phyloP scores from a whole-genome alignment of 768 basidiomycete species.

The Hebeloma cylindrosporum region DNA sequence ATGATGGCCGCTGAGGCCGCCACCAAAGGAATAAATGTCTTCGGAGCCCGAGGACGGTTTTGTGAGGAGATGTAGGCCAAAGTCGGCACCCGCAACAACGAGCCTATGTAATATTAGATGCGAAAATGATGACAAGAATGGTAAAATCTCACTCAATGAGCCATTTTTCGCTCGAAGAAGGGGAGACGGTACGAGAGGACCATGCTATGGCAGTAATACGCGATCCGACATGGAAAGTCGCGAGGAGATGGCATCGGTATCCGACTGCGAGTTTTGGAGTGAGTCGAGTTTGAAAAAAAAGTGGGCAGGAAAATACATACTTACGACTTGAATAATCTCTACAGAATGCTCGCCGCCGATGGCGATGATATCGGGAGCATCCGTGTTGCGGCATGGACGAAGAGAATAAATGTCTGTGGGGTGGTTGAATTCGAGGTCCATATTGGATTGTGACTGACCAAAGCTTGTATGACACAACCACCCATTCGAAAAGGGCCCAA shows the following conservation, averaged over 20 bases:
- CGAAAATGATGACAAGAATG: not conserved
- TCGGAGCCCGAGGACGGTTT: conserved; percentile 51
- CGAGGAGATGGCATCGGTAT: conserved; percentile 50
- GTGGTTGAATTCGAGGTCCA: conserved; percentile 64
- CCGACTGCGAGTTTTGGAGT: conserved; percentile 31
- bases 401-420: conserved; percentile 61
- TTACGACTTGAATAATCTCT: conserved; percentile 64
- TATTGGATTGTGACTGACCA: conserved; percentile 23
- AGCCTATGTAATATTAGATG: conserved; percentile 45
- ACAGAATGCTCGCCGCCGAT: conserved; percentile 74
- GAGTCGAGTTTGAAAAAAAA: no score
- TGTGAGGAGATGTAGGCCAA: conserved; percentile 67
- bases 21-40: conserved; percentile 68
- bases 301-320: conserved; percentile 23
- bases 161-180: conserved; percentile 66
- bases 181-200: conserved; percentile 70
- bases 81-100: conserved; percentile 65
- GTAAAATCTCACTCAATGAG: conserved; percentile 57
- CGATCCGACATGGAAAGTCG: conserved; percentile 72
- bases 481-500: conserved; percentile 49
- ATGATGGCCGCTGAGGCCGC: conserved; percentile 80
- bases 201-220: conserved; percentile 76
- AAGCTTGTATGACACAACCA: conserved; percentile 21
- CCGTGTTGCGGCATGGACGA: conserved; percentile 61
- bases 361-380: conserved; percentile 69